Base-by-base conservation (phyloP, 2,329 filamentous ascomycete genomes). In the Nothopassalora personata region DNA sequence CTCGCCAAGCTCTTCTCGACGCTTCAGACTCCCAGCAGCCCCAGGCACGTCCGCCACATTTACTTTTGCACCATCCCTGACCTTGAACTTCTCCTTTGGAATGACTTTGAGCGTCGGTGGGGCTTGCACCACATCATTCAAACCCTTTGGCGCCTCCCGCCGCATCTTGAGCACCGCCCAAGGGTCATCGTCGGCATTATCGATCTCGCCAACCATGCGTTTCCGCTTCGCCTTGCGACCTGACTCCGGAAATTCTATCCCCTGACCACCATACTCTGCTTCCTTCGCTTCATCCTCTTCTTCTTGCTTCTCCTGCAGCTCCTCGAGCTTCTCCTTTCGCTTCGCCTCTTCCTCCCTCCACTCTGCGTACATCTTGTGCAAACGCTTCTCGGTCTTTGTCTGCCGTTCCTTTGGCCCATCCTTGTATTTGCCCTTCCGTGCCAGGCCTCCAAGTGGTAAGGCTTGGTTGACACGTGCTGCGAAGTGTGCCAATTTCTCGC, bases 401-500 rank as follows among this genome's bases (percentile, higher is more conserved):
- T 84, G 81, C 63, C 84, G 82, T 18, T 86, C 81, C 70, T 90
- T 88, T 8, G 87, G 69, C 0, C 88, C 85, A 34, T 83, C 75
- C 6, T 85, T 81, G 60, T 87, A 86, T 63, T 81, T 85, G 54
- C 83, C 85, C 65, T 81, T 85, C 8, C 80, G 72, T 62, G 67
- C 73, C 8, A 97, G 79, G 0, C 87, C 86, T 7, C 85, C 79
- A 0, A 99, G 76, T 0, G 93, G 93, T 6, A 97, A 79, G 0
- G 90, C 86, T 52, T 90, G 88, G 71, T 97, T 88, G 6, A 99
- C 94, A 31, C 92, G 86, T 10, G 86, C 84, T 7, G 86, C 79
- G 71, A 95, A 99, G 54, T 95, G 89, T 4, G 87, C 85, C 70
- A 97, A 78, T 54, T 85, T 84, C 74, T 99, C 94, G 54, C 91